Evolutionary conservation across 2,329 filamentous ascomycete species (phyloP).

Genomic region (Nemania sp.): DNA sequence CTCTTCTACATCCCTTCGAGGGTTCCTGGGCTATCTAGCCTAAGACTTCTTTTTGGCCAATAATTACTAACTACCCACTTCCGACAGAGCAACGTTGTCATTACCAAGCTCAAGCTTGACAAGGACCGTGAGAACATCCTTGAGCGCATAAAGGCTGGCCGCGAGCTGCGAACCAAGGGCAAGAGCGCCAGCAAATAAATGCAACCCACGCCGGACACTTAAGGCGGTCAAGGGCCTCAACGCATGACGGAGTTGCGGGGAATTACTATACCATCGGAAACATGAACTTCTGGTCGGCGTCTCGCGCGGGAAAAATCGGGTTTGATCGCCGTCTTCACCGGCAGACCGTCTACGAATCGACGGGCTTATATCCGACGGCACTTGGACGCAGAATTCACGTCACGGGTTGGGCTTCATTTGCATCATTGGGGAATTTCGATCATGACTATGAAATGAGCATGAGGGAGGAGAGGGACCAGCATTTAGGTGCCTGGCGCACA

Average conservation of each 20-base stretch:
- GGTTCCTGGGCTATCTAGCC: neutral
- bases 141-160: conserved; percentile 84
- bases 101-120: conserved; percentile 39
- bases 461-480: conserved; percentile 42
- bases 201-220: conserved; percentile 6
- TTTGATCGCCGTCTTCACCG: conserved; percentile 34
- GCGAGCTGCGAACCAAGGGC: conserved; percentile 79
- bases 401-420: conserved; percentile 38
- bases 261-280: conserved; percentile 23
- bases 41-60: neutral
- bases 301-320: conserved; percentile 27
- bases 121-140: conserved; percentile 93
- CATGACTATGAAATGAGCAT: conserved; percentile 30
- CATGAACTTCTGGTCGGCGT: conserved; percentile 34
- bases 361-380: conserved; percentile 28
- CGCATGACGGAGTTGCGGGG: conserved; percentile 22
- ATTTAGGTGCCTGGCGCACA: conserved; percentile 47
- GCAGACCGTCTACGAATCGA: conserved; percentile 18
- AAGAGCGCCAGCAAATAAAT: conserved; percentile 69
- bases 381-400: conserved; percentile 36
- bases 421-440: conserved; percentile 29
- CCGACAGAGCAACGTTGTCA: conserved; percentile 79
- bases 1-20: neutral
- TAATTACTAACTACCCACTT: conserved; percentile 9
- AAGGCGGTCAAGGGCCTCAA: conserved; percentile 25